Conservation (phyloP, 768 basidiomycete species). For the Chalciporus piperatus region DNA sequence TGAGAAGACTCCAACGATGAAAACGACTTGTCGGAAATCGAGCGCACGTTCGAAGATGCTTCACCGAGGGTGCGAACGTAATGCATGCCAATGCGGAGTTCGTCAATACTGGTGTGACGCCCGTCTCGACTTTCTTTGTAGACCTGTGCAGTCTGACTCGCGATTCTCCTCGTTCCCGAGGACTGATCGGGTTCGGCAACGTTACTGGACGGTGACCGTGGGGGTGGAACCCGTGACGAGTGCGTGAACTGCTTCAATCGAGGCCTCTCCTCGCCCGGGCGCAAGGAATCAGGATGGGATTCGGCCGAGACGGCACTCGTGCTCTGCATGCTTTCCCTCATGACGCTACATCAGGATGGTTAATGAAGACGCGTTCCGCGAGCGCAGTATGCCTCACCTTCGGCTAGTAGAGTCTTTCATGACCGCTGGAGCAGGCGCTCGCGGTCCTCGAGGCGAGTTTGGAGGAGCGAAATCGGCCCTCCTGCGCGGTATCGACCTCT, state of each 20-base stretch:
- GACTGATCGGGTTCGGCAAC: slow-evolving; percentile 20
- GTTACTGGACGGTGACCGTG: slow-evolving; percentile 40
- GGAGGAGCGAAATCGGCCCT: slow-evolving; percentile 70
- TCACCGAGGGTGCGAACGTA: slow-evolving; percentile 70
- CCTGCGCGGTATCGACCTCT: slow-evolving; percentile 62
- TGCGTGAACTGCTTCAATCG: slow-evolving; percentile 72
- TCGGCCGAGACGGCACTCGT: slow-evolving; percentile 36
- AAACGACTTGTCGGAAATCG: slow-evolving; percentile 46
- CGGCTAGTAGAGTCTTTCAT: slow-evolving; percentile 22
- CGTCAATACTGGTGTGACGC: slow-evolving; percentile 51
- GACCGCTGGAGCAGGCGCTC: slow-evolving; percentile 18
- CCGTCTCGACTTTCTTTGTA: slow-evolving; percentile 37
- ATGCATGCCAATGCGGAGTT: slow-evolving; percentile 64
- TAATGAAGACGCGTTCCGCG: neutral
- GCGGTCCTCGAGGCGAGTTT: slow-evolving; percentile 40
- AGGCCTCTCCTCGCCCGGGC: slow-evolving; percentile 40
- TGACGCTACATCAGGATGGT: slow-evolving; percentile 38
- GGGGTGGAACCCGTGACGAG: slow-evolving; percentile 62
- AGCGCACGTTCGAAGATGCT: slow-evolving; percentile 36
- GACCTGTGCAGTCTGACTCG: slow-evolving; percentile 67
- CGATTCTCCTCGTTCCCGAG: slow-evolving; percentile 39
- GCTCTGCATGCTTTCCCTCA: slow-evolving; percentile 54
- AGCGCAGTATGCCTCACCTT: slow-evolving; percentile 15
- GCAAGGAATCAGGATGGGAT: slow-evolving; percentile 32
- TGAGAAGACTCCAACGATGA: slow-evolving; percentile 63